Conservation (phyloP, 768 basidiomycete species). For the Omphalotus guepiniiformis region DNA sequence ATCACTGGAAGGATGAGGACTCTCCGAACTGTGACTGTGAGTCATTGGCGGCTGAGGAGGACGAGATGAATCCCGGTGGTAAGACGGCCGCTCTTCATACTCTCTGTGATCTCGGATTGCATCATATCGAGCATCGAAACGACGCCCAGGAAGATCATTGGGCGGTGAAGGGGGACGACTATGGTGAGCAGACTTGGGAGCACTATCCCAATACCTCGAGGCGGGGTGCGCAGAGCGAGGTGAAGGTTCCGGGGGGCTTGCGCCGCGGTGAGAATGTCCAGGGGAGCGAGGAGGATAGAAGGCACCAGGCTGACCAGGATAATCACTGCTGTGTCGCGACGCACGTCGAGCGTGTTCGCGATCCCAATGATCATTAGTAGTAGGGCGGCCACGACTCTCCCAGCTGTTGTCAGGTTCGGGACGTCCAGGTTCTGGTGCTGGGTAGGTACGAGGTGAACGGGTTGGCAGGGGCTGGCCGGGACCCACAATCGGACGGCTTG, state of each 20-base stretch:
- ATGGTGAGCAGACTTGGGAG: constrained; percentile 31
- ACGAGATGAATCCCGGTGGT: constrained; percentile 23
- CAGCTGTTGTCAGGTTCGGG: constrained; percentile 53
- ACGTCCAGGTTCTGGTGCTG: constrained; percentile 44
- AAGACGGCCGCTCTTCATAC: not conserved
- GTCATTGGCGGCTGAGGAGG: constrained; percentile 17
- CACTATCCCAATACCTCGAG: constrained; percentile 53
- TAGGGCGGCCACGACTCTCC: constrained; percentile 56
- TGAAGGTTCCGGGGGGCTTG: constrained; percentile 58
- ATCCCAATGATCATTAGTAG: constrained; percentile 41
- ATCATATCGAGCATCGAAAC: constrained; percentile 48
- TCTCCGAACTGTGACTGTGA: constrained; percentile 50
- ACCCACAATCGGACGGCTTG: constrained; percentile 44
- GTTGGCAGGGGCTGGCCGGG: constrained; percentile 51
- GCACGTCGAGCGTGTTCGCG: constrained; percentile 49
- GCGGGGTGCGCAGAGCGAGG: constrained; percentile 51
- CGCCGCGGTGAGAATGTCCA: constrained; percentile 29
- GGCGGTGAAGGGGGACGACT: constrained; percentile 31
- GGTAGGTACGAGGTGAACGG: constrained; percentile 59
- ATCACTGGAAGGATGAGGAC: constrained; percentile 41
- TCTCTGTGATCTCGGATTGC: constrained; percentile 36
- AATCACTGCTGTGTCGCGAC: constrained; percentile 38
- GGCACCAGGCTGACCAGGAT: constrained; percentile 23
- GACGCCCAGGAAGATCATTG: constrained; percentile 30
- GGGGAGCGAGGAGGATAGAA: constrained; percentile 43